These are phyloP conservation scores for Camelina hispida DNA, from an alignment of 345 rosid species.

Conservation along the genomic window DNA sequence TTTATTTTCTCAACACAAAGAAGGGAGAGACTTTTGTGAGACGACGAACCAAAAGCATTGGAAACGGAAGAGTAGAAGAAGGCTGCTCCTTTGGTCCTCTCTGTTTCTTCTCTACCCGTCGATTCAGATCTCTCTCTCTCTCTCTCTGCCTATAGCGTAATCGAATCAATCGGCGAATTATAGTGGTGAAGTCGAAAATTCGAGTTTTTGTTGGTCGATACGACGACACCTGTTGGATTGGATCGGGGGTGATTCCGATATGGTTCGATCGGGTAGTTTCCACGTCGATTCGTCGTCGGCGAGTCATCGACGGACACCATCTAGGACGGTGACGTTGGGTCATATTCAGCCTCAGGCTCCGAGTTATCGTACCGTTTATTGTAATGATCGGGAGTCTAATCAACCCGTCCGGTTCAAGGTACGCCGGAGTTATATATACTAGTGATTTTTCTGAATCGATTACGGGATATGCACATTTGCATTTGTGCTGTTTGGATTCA, in stretches of 20 bases:
- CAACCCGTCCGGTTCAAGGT: constrained; percentile 82
- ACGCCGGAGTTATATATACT: constrained; percentile 2
- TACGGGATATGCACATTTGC: constrained; percentile 7
- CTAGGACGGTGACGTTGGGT: constrained; percentile 87
- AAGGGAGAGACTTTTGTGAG: constrained; percentile 25
- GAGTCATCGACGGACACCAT: constrained; percentile 49
- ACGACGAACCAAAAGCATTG: constrained; percentile 29
- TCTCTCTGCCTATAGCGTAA: constrained; percentile 11
- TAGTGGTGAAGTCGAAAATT: constrained; percentile 22
- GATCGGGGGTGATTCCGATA: constrained; percentile 39
- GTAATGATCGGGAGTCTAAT: constrained; percentile 98
- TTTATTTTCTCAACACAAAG: constrained; percentile 27
- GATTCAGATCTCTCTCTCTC: constrained; percentile 37
- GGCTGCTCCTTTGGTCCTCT: constrained; percentile 40
- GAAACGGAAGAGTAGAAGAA: constrained; percentile 46
- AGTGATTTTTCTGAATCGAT: not conserved
- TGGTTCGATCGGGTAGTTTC: constrained; percentile 59
- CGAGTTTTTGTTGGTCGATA: constrained; percentile 11
- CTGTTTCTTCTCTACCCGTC: constrained; percentile 35
- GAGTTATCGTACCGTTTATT: constrained; percentile 77
- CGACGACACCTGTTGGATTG: constrained; percentile 37
- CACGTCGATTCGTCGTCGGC: constrained; percentile 51
- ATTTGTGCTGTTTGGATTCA: constrained; percentile 21
- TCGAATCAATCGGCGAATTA: constrained; percentile 12
- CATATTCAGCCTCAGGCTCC: constrained; percentile 99